Conservation (phyloP, 805 yeast genomes). For the Tetrapisispora taiwanensis region DNA sequence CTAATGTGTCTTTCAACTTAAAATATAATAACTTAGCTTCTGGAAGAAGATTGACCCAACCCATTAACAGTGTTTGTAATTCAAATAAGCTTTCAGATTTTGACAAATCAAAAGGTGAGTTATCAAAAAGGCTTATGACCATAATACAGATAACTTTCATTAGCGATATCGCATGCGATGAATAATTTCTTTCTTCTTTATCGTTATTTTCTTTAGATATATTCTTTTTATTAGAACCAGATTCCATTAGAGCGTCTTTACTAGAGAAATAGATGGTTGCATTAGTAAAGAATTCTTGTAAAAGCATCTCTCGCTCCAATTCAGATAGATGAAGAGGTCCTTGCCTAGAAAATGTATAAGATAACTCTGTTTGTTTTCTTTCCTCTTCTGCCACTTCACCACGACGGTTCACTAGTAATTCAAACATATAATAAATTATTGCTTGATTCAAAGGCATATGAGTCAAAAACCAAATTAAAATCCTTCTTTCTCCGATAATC, state of each 20-base stretch:
- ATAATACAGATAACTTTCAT: conserved; percentile 52
- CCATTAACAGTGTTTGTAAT: conserved; percentile 48
- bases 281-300: conserved; percentile 61
- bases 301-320: conserved; percentile 53
- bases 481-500: conserved; percentile 55
- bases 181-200: conserved; percentile 21
- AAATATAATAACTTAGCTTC: conserved; percentile 55
- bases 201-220: conserved; percentile 9
- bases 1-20: conserved; percentile 20
- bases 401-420: conserved; percentile 46
- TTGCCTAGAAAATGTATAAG: conserved; percentile 38
- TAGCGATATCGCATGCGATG: conserved; percentile 31
- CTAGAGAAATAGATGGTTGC: conserved; percentile 36
- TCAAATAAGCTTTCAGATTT: conserved; percentile 49
- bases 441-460: conserved; percentile 48
- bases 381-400: conserved; percentile 30
- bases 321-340: conserved; percentile 47
- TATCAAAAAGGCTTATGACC: conserved; percentile 42
- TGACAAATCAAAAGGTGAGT: conserved; percentile 36
- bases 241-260: conserved; percentile 17
- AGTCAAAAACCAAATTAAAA: conserved; percentile 57
- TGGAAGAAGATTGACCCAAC: conserved; percentile 54
- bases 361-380: conserved; percentile 4
- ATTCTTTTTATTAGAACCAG: conserved; percentile 5
- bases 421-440: conserved; percentile 53